phyloP scores from a whole-genome alignment of 441 rosid species.

The Gossypium trilobum region DNA sequence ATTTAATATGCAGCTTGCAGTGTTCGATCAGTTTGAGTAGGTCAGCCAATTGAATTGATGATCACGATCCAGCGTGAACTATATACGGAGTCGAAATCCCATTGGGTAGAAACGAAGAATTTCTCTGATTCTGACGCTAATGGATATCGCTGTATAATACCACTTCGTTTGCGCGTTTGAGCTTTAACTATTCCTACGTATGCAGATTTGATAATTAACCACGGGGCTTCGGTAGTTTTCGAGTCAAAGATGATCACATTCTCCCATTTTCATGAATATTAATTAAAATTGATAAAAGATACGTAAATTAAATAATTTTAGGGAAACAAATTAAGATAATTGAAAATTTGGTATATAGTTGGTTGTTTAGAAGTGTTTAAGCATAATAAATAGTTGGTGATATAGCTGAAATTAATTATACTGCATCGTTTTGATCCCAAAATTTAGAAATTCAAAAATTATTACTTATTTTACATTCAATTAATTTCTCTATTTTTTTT shows the following conservation, averaged over 20 bases:
- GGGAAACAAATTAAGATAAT: background rate
- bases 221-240: background rate
- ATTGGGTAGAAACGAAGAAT: background rate
- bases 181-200: background rate
- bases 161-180: background rate
- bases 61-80: background rate
- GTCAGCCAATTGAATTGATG: background rate
- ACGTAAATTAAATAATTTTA: background rate
- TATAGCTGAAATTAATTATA: too few relatives aligned
- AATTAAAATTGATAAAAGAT: background rate
- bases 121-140: conserved; percentile 3
- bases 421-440: too few relatives aligned
- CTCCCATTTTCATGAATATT: background rate
- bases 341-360: background rate
- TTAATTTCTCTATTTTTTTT: too few relatives aligned
- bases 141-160: conserved; percentile 15
- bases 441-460: too few relatives aligned
- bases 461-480: too few relatives aligned
- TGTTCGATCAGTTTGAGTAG: background rate
- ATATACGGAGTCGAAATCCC: background rate
- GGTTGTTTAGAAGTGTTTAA: too few relatives aligned
- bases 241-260: background rate
- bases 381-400: too few relatives aligned
- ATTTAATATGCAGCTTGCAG: background rate
- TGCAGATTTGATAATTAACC: background rate